Percentiles rank a stretch among this genome's conserved stretches.
These are phyloP conservation scores for Byssothecium circinans DNA, from an alignment of 2,329 filamentous ascomycete species.

Conservation along the genomic window DNA sequence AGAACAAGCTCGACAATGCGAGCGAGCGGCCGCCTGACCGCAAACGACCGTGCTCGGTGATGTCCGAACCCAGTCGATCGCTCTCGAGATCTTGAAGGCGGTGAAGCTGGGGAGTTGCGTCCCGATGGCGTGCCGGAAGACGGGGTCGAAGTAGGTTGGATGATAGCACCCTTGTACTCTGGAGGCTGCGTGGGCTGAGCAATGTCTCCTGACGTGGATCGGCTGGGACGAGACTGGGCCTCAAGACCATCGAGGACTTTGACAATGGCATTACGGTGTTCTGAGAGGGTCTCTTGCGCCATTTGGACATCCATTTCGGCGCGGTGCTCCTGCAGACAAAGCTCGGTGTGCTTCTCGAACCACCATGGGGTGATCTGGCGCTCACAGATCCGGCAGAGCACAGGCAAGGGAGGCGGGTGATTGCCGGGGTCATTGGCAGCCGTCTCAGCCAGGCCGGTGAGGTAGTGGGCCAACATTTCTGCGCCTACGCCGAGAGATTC, in stretches of 20 bases:
- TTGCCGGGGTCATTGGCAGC: constrained; percentile 73
- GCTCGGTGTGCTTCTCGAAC: constrained; percentile 98
- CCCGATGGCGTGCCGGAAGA: constrained; percentile 71
- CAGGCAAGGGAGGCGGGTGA: constrained; percentile 77
- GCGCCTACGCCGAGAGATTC: constrained; percentile 93
- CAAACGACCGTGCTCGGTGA: constrained; percentile 81
- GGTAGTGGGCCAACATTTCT: constrained; percentile 89
- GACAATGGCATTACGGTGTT: constrained; percentile 93
- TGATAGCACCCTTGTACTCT: constrained; percentile 86
- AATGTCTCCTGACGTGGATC: constrained; percentile 53
- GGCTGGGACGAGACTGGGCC: constrained; percentile 68
- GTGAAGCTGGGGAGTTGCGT: constrained; percentile 69
- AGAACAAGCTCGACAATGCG: constrained; percentile 93
- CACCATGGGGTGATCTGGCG: constrained; percentile 97
- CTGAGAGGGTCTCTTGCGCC: constrained; percentile 85
- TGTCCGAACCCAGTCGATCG: constrained; percentile 74
- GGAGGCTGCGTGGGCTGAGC: constrained; percentile 57
- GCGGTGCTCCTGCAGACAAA: constrained; percentile 92
- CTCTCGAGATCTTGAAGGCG: constrained; percentile 67
- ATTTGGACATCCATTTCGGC: constrained; percentile 98
- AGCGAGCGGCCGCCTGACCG: constrained; percentile 82
- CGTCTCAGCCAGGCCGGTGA: constrained; percentile 84
- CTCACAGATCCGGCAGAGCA: constrained; percentile 95
- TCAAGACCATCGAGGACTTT: constrained; percentile 92
- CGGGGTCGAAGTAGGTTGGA: constrained; percentile 70